Conservation (phyloP, 164 flowering plant species). For the Euptelea pleiosperma region DNA sequence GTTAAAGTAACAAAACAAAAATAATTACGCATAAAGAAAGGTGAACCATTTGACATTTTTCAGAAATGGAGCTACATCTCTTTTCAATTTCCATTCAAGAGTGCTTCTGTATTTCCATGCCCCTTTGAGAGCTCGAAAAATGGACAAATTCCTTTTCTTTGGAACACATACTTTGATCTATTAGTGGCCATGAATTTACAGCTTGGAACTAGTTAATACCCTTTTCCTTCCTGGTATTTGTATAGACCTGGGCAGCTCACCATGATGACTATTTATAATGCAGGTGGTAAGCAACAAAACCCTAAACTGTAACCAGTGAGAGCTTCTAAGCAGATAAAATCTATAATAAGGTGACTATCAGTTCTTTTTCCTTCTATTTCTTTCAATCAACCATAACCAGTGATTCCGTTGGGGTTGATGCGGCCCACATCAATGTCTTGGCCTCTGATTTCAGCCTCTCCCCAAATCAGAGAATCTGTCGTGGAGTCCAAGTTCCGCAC, state of each 20-base stretch:
- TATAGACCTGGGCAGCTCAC: constrained; percentile 1
- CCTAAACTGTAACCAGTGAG: no score
- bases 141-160: constrained; percentile 5
- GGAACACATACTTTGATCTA: constrained; percentile 12
- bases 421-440: not conserved
- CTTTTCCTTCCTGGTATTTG: not conserved
- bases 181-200: not conserved
- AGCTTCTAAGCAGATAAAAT: not conserved
- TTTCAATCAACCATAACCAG: not conserved
- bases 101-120: no score
- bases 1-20: no score
- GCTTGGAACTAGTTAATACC: not conserved
- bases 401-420: not conserved
- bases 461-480: constrained; percentile 7
- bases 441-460: not conserved
- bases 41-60: no score
- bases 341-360: no score
- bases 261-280: not conserved
- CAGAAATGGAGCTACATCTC: no score
- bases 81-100: no score
- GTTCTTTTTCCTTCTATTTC: no score
- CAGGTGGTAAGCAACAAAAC: not conserved
- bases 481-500: constrained; percentile 1
- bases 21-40: no score
- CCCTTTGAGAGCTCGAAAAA: not conserved